Evolutionary conservation across 345 rosid genomes (phyloP).

Genomic region (Physaria fendleri): DNA sequence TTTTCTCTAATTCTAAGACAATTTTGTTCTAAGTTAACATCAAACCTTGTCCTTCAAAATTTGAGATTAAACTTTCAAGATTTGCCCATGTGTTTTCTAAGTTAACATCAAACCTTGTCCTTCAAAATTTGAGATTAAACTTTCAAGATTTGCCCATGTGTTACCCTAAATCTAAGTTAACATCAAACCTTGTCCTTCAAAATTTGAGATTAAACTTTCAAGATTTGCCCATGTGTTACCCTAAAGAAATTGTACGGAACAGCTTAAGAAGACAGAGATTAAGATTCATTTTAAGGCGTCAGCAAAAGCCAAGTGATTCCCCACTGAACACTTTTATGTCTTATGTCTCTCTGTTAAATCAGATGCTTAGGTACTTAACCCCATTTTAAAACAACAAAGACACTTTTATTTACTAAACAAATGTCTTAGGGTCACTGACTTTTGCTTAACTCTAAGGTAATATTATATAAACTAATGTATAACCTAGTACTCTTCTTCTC

Average conservation of each 20-base stretch:
- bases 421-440: constrained; percentile 31
- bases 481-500: constrained; percentile 22
- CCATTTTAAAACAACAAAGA: constrained; percentile 22
- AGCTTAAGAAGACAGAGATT: constrained; percentile 21
- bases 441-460: constrained; percentile 28
- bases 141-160: no score
- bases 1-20: no score
- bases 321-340: constrained; percentile 28
- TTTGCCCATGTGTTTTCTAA: no score
- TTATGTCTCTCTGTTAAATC: constrained; percentile 28
- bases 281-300: constrained; percentile 16
- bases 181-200: no score
- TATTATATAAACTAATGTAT: constrained; percentile 11
- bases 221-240: constrained; percentile 29
- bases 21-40: no score
- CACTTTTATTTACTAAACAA: no score
- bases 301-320: constrained; percentile 25
- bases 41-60: no score
- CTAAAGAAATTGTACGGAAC: constrained; percentile 25
- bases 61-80: no score
- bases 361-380: constrained; percentile 31
- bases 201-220: no score
- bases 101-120: no score
- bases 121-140: no score
- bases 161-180: no score